Evolutionary conservation across 306 rosid species (phyloP).

Genomic region (Astragalus glycyphyllos): DNA sequence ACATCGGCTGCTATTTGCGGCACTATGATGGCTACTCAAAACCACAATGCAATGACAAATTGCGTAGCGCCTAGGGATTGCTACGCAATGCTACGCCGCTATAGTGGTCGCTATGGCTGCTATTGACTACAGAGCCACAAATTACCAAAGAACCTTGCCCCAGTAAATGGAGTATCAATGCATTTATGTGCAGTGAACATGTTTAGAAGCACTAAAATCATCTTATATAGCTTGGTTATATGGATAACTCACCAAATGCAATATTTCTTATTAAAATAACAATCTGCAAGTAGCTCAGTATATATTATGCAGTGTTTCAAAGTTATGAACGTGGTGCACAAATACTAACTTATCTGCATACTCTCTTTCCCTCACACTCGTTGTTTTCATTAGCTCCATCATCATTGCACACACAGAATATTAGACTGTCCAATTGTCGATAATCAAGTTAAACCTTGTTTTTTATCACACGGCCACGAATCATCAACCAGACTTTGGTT

Average conservation of each 20-base stretch:
- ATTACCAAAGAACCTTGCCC: neutral
- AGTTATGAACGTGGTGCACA: neutral
- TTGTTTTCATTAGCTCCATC: neutral
- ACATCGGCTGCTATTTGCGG: too few relatives aligned
- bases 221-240: neutral
- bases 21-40: too few relatives aligned
- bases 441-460: constrained; percentile 19
- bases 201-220: constrained; percentile 24
- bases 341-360: neutral
- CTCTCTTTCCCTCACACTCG: neutral
- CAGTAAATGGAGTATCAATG: neutral
- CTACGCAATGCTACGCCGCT: too few relatives aligned
- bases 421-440: neutral
- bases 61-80: too few relatives aligned
- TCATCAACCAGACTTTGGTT: too few relatives aligned
- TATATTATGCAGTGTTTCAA: neutral
- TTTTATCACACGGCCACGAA: too few relatives aligned
- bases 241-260: neutral
- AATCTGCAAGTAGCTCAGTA: neutral
- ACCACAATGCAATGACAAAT: too few relatives aligned
- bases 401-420: constrained; percentile 11
- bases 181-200: neutral
- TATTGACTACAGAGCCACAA: too few relatives aligned
- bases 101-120: too few relatives aligned
- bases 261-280: neutral